Base-by-base conservation (phyloP, 208 protist genomes). In the Crithidia mellificae region DNA sequence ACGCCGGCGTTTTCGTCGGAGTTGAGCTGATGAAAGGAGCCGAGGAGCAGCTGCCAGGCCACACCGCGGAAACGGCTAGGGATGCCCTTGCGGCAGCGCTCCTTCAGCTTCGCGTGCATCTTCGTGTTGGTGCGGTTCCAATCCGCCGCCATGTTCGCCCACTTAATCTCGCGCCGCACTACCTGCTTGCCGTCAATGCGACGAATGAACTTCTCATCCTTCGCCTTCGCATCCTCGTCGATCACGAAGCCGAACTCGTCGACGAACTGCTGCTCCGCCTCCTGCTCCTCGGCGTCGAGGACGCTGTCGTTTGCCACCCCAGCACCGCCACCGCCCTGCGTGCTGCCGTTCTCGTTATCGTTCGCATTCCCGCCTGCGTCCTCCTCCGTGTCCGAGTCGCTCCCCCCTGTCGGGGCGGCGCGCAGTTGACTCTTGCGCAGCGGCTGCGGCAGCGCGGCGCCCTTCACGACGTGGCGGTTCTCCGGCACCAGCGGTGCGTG, bases 231-330 rank as follows among this genome's bases (percentile, higher is more conserved):
- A 22, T 88, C 78, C 55, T 91, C 83, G 78, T 93, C 83, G 25
- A 96, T 74, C 2, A 93, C 73, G 51, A 96, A 96, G 39, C 92
- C 92, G 65, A 96, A 96, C 81, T 96, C 88, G 74, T 96, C 88
- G 1, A 96, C 80, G 51, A 96, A 90, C 61, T 74, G 67, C 57
- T 82, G 77, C 61, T 94, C 86, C 17, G 90, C 81, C 20, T 78
- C 83, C 50, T 79, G 63, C 38, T 83, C 78, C 30, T 81, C 73
- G 15, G 39, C 47, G 4, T 76, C 72, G 6, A 61, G 25, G 19
- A 50, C 74, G 29, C 53, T 70, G 54, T 68, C 66, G 62, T 61
- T 52, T 38, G 44, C 43, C 8, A 39, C 25, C 7, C 7, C 34
- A 22, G 19, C 24, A 19, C 29, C 8, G 29, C n/a, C 54, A 43